phyloP scores from a whole-genome alignment of 148 eudicot species.

The Cornus suecica region DNA sequence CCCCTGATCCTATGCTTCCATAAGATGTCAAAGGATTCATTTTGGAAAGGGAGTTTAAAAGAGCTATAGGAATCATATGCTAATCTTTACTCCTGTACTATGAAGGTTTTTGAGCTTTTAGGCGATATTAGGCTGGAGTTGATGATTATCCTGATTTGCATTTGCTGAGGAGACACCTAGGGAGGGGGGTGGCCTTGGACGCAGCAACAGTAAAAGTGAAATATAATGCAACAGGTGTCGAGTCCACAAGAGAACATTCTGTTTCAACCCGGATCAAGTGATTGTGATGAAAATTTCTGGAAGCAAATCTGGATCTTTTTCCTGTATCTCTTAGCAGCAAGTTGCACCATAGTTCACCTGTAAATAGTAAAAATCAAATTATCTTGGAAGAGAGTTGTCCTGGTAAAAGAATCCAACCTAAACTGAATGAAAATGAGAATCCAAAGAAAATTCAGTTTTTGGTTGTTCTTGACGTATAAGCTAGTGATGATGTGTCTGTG shows the following conservation, averaged over 20 bases:
- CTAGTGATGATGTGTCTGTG: constrained; percentile 36
- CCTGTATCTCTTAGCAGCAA: constrained; percentile 68
- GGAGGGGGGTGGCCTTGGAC: constrained; percentile 75
- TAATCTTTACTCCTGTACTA: constrained; percentile 9
- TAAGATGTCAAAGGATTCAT: not conserved
- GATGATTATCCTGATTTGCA: constrained; percentile 43
- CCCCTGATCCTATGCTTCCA: not conserved
- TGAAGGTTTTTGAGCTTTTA: constrained; percentile 79
- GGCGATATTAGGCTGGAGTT: constrained; percentile 77
- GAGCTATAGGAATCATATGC: not conserved
- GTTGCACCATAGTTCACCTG: constrained; percentile 48
- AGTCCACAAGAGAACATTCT: constrained; percentile 68
- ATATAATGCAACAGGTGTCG: constrained; percentile 55
- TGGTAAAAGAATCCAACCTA: constrained; percentile 38
- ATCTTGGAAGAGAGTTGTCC: constrained; percentile 78
- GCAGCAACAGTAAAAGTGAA: constrained; percentile 71
- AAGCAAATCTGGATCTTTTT: constrained; percentile 54
- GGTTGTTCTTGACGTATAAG: constrained; percentile 54
- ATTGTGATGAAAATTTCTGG: constrained; percentile 66
- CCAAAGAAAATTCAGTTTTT: constrained; percentile 68
- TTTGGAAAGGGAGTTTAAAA: too few relatives aligned
- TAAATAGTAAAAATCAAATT: constrained; percentile 55
- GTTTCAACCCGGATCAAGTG: constrained; percentile 79
- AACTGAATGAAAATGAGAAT: constrained; percentile 23
- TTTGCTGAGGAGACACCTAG: constrained; percentile 41